Percentiles rank a stretch among this genome's conserved stretches.
Evolutionary conservation across 1,284 basidiomycete genomes (phyloP).

Genomic region (Papiliotrema terrestris): DNA sequence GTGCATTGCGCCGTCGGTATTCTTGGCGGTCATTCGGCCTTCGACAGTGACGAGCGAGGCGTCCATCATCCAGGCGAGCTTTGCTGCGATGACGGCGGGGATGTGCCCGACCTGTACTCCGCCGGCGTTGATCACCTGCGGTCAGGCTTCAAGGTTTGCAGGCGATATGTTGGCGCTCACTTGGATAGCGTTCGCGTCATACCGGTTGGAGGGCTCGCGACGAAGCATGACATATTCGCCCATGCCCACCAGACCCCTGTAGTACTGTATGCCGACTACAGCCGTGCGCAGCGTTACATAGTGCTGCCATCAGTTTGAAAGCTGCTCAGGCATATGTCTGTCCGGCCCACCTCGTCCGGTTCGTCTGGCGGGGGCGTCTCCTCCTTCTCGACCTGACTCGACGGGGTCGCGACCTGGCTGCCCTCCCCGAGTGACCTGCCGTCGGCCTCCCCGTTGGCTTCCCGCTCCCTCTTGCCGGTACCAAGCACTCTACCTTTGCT

Average conservation of each 20-base stretch:
- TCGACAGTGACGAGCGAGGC: constrained; percentile 61
- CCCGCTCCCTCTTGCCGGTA: background rate
- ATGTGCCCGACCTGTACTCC: constrained; percentile 74
- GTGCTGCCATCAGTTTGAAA: constrained; percentile 52
- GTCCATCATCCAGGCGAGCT: constrained; percentile 70
- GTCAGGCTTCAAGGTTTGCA: background rate
- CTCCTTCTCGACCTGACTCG: background rate
- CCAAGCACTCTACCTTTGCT: background rate
- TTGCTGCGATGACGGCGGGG: constrained; percentile 57
- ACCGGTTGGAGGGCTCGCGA: constrained; percentile 65
- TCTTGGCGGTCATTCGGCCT: constrained; percentile 56
- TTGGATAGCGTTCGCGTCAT: constrained; percentile 57
- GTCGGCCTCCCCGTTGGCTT: background rate
- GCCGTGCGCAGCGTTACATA: constrained; percentile 60
- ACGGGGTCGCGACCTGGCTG: background rate
- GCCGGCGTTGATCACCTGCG: constrained; percentile 69
- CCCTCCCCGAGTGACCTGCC: background rate
- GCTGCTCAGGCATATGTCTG: background rate
- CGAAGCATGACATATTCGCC: constrained; percentile 73
- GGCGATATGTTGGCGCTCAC: constrained; percentile 4
- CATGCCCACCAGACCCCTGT: constrained; percentile 69
- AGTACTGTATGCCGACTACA: constrained; percentile 79
- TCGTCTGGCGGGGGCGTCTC: background rate
- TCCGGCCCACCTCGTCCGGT: constrained; percentile 1
- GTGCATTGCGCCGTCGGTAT: constrained; percentile 31